Base-by-base conservation (phyloP, 2,329 filamentous ascomycete genomes). In the Nothophaeocryptopus gaeumannii region DNA sequence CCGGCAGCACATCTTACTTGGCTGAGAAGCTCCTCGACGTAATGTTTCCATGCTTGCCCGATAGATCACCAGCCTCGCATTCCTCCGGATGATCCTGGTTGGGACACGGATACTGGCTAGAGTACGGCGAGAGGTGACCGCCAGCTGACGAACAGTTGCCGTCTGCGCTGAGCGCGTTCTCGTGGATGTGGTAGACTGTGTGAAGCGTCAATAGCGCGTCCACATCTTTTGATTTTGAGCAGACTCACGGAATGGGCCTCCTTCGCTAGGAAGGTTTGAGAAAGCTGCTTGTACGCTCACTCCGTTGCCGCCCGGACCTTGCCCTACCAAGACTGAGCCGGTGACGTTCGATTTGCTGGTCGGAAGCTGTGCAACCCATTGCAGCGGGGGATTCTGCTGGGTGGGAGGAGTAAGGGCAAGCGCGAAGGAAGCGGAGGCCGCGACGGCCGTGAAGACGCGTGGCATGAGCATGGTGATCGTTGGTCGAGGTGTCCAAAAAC, bases 131-230 rank as follows among this genome's bases (percentile, higher is more conserved):
- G 35, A 75, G 61, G 52, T 74, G 72, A 26, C 65, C 68, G 36
- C 67, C 66, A 14, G 72, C 67, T 5, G 59, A 64, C 12, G 68
- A 68, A 64, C 74, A 76, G 63, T 73, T 74, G 54, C 72, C 71
- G 42, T 70, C 63, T 2, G 64, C 51, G 5, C 67, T 67, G 29
- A 75, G 65, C 2, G 71, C 66, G 59, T 67, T 68, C 52, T 70
- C 65, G 64, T 75, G 72, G 54, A 76, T 63, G 63, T 74, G 70
- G 66, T 76, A 76, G 53, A 70, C 70, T 72, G 51, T 16, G 8
- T 12, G 5, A 1, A 13, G 14, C 36, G 55, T 43, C 47, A 42
- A 14, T 29, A 9, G 5, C 8, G 10, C 13, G 32, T 33, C 13
- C 7, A 9, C 3, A 37, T 29, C 16, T 10, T 15, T 14, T 15